Conservation (phyloP, 306 rosid genomes). For the Pyrus betulifolia region DNA sequence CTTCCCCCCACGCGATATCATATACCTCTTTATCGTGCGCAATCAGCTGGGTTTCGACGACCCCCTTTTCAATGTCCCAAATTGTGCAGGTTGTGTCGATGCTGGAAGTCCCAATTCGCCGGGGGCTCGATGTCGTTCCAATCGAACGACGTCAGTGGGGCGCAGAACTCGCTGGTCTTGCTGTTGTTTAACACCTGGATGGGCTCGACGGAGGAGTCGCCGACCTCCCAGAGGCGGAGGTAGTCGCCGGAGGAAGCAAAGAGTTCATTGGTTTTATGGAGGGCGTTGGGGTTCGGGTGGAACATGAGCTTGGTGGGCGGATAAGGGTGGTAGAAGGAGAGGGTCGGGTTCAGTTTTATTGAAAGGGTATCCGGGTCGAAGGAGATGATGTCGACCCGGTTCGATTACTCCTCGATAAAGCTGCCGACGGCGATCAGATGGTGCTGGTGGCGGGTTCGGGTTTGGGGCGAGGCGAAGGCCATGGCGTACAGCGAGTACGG, state of each 20-base stretch:
- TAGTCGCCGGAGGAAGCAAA: conserved; percentile 95
- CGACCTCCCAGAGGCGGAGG: conserved; percentile 94
- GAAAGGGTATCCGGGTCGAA: conserved; percentile 68
- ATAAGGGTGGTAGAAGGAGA: conserved; percentile 92
- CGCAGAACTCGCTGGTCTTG: conserved; percentile 80
- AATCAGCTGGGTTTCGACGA: conserved; percentile 91
- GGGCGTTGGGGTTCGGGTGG: conserved; percentile 49
- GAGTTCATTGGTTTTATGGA: conserved; percentile 46
- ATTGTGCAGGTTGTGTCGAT: conserved; percentile 93
- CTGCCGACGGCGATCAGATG: conserved; percentile 73
- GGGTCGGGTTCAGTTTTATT: conserved; percentile 43
- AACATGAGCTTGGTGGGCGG: conserved; percentile 98
- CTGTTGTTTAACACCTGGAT: conserved; percentile 72
- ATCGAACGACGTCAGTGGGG: conserved; percentile 91
- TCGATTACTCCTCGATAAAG: conserved; percentile 73
- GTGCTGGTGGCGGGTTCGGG: conserved; percentile 8
- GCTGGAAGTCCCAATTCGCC: conserved; percentile 78
- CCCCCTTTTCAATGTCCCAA: conserved; percentile 78
- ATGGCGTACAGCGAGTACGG: conserved; percentile 72
- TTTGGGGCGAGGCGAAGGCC: conserved; percentile 50
- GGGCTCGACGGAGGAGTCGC: conserved; percentile 54
- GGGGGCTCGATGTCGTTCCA: conserved; percentile 87
- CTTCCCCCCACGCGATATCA: conserved; percentile 96
- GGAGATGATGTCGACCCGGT: conserved; percentile 76
- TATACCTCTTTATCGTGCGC: conserved; percentile 95